These are phyloP conservation scores for Piper longum DNA, from an alignment of 164 flowering plant genomes.

Conservation along the genomic window DNA sequence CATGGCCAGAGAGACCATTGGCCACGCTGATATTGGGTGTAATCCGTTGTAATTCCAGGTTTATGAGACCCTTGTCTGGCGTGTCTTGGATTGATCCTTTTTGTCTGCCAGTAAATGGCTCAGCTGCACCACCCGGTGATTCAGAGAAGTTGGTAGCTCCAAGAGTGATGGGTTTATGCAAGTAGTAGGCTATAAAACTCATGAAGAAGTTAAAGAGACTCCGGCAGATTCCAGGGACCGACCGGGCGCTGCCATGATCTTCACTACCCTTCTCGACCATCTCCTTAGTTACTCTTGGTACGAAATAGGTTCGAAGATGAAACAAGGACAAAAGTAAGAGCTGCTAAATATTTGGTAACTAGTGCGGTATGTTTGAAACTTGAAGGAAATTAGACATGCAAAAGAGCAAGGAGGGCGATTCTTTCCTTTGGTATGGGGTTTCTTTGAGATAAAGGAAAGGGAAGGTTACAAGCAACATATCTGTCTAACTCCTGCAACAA, in stretches of 20 bases:
- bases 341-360: neutral
- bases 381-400: neutral
- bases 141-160: neutral
- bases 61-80: too few species aligned
- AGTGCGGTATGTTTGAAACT: neutral
- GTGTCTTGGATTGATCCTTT: too few species aligned
- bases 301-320: neutral
- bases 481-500: neutral
- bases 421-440: neutral
- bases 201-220: conserved; percentile 3
- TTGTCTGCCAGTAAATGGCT: too few species aligned
- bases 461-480: neutral
- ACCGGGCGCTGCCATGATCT: neutral
- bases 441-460: neutral
- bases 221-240: neutral
- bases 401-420: neutral
- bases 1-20: too few species aligned
- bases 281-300: too few species aligned
- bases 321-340: neutral
- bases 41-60: neutral
- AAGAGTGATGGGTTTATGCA: neutral
- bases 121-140: too few species aligned
- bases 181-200: neutral
- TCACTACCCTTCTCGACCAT: neutral
- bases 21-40: neutral